Evolutionary conservation across 1,139 yeast genomes (phyloP), one percentile per base, ranked within the genome.

Genomic region (Meyerozyma smithsonii): DNA sequence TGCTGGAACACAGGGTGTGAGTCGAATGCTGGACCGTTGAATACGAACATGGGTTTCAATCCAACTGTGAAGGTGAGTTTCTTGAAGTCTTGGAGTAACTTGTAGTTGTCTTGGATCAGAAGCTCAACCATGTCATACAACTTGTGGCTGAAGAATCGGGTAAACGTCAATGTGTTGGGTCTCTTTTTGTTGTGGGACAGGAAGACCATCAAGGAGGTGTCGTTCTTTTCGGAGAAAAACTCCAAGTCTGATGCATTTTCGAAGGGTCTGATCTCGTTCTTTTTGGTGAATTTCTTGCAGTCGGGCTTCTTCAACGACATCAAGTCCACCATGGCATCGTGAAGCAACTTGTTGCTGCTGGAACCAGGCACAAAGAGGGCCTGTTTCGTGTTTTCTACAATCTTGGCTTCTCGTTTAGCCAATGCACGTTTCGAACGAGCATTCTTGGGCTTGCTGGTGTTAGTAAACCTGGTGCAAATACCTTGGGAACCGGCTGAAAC

Each of bases 371-470:
- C 82, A 56, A 92, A 92, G 43, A 92, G 73, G 0, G 97, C 97
- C 41, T 80, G 77, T 66, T 94, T 94, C 48, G 85, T 81, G 62
- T 92, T 90, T 61, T 92, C 99, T 11, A 84, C 84, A 39, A 88
- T 64, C 66, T 89, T 92, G 42, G 97, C 81, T 56, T 88, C 96
- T 52, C 79, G 83, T 55, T 85, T 84, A 46, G 90, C 96, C 51
- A 90, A 62, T 11, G 96, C 97, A 62, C 99, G 81, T 70, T 94
- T 94, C 41, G 97, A 79, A 59, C 98, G 88, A 43, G 97, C 97
- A 58, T 84, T 92, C 67, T 89, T 90, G 36, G 99, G 97, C 50
- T 71, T 72, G 33, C 65, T 54, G 38, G 2, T 12, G 49, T 47
- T 46, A 43, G 48, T 44, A 23, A 15, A 12, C 20, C 33, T 38